Evolutionary conservation across 768 basidiomycete genomes (phyloP).

Genomic region (Rhizopogon vesiculosus): DNA sequence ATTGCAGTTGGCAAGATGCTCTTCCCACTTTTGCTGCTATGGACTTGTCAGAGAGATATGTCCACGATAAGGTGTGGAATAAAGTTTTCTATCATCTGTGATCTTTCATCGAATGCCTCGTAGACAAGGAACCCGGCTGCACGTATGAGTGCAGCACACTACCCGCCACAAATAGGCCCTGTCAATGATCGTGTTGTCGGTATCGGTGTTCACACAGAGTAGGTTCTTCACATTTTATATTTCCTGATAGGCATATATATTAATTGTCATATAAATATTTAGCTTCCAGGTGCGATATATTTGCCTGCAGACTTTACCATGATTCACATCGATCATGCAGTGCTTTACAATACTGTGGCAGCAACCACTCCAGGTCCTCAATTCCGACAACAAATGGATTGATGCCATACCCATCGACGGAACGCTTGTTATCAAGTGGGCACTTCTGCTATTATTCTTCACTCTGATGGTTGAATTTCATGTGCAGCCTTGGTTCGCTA

Average conservation of each 20-base stretch:
- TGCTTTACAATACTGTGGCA: conserved; percentile 89
- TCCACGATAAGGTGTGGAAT: conserved; percentile 21
- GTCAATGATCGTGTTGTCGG: conserved; percentile 58
- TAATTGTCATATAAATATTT: not conserved
- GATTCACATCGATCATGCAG: conserved; percentile 27
- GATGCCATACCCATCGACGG: conserved; percentile 72
- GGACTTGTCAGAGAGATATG: conserved; percentile 54
- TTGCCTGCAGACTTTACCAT: not conserved
- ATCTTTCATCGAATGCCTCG: not conserved
- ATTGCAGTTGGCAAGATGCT: conserved; percentile 49
- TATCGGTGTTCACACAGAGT: conserved; percentile 83
- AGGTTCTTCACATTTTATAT: not conserved
- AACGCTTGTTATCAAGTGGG: conserved; percentile 84
- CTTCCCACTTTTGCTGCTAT: conserved; percentile 66
- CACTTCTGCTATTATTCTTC: not conserved
- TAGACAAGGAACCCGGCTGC: conserved; percentile 62
- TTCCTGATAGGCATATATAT: too few species aligned
- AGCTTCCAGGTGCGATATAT: conserved; percentile 37
- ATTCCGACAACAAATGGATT: conserved; percentile 74
- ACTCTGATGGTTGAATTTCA: conserved; percentile 23
- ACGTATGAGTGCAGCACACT: conserved; percentile 64
- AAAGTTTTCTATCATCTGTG: too few species aligned
- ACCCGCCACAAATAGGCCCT: conserved; percentile 65
- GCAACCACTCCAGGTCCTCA: conserved; percentile 79
- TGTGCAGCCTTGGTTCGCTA: conserved; percentile 58